Evolutionary conservation across 352 stramenopile genomes (phyloP), one percentile per base, ranked within the genome.

Genomic region (Globisporangium radiosum): DNA sequence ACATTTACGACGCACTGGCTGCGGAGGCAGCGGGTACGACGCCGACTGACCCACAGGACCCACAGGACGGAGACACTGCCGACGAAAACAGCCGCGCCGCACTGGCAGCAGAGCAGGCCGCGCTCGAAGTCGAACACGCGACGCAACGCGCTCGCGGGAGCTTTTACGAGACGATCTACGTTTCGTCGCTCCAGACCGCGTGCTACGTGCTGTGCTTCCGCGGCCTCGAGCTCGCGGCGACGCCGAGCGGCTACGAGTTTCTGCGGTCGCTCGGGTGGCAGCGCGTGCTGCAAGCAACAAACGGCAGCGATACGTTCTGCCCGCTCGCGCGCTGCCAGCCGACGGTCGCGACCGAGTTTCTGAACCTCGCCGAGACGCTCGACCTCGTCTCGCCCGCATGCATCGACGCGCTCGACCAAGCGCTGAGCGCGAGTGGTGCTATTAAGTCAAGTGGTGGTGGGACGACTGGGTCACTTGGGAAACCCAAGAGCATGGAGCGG

Each of bases 131-230:
- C 40, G 11, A 7, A 13, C 25, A 25, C 2, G 11, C 7, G 7
- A 44, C 7, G 33, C 68, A 43, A 40, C 56, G 68, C 59, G 66
- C 58, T 33, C 64, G 54, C 19, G 54, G 47, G 0, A 54, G 56
- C 36, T 89, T 90, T 52, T 76, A 89, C 36, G 81, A 88, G 59
- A 81, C 68, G 54, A 93, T 87, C 54, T 92, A 79, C 69, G 79
- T 92, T 54, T 90, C 80, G 0, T 86, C 82, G 47, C 70, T 97
- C 43, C 96, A 99, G 73, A 96, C 96, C 14, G 92, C 96, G 43
- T 99, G 97, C 75, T 99, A 99, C 74, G 88, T 99, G 47, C 81
- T 99, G 70, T 98, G 95, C 66, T 99, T 98, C 66, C 87, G 94
- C 43, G 95, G 94, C n/a, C 71, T 92, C 43, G 85, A 95, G 64